Evolutionary conservation across 352 stramenopile species (phyloP), one percentile per base, ranked within the genome.

Genomic region (Phytophthora ramorum): DNA sequence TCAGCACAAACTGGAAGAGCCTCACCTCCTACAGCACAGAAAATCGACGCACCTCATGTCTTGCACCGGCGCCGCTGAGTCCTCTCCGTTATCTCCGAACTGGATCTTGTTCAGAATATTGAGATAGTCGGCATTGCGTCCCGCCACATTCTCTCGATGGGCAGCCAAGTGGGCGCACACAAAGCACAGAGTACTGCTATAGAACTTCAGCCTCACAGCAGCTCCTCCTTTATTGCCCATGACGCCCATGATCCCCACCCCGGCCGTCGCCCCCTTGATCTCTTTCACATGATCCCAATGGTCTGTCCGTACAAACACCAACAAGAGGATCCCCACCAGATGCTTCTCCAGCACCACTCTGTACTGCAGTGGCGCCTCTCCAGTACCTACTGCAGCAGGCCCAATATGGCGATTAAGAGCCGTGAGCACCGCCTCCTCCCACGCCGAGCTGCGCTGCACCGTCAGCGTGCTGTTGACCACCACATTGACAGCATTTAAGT

Each of bases 191-290:
- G 96, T 98, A 24, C 91, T 98, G 78, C 98, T 93, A 73, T 99
- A 99, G 69, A 99, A 97, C 46, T 93, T 87, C 10, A 99, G 53
- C 7, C 98, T 90, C 7, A 99, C 87, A 7, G 90, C 91, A 2
- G 96, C 96, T 52, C 97, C 98, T 48, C 98, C 98, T 75, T 99
- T 99, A 75, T 99, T 99, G 46, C 98, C 98, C 89, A 95, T 95
- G 76, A 99, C 95, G 16, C 98, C 98, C 95, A 99, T 99, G 43
- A 99, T 97, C 24, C 98, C 98, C 0, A 99, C 97, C 2, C 96
- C 96, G 0, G 98, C 97, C 3, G 85, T 97, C 2, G 93, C 90
- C 24, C 87, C 90, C 41, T 91, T 81, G 16, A 99, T 82, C 53
- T 98, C 91, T 32, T 93, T 88, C 16, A 98, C 85, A 62, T 86